Conservation (phyloP, 1,284 basidiomycete species). For the Somion occarium region DNA sequence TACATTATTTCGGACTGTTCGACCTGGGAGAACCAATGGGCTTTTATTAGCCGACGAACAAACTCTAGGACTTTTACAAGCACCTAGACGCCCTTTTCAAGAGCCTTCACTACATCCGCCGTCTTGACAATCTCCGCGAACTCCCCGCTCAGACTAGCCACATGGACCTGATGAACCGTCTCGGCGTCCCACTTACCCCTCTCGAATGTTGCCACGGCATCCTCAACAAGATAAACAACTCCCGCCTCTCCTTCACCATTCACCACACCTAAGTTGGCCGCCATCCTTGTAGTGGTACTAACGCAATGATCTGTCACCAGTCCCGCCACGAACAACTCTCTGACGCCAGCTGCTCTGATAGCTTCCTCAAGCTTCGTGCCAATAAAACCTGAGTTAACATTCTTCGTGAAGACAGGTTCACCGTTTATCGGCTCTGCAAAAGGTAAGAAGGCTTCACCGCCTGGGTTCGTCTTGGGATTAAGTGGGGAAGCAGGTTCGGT, state of each 20-base stretch:
- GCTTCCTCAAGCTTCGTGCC: constrained; percentile 18
- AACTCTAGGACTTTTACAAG: too few relatives aligned
- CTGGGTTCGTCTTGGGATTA: constrained; percentile 6
- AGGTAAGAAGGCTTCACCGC: constrained; percentile 9
- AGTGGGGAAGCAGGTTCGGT: constrained; percentile 4
- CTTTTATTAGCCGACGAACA: too few relatives aligned
- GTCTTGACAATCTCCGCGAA: constrained; percentile 18
- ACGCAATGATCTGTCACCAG: constrained; percentile 24
- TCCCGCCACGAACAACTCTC: constrained; percentile 20
- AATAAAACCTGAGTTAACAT: constrained; percentile 13
- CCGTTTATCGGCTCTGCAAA: constrained; percentile 7
- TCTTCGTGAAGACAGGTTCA: constrained; percentile 11
- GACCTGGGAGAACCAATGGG: too few relatives aligned
- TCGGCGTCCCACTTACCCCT: constrained; percentile 19
- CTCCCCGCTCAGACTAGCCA: constrained; percentile 22
- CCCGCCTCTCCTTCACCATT: not conserved
- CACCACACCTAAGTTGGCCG: constrained; percentile 19
- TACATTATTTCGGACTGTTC: too few relatives aligned
- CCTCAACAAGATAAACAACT: constrained; percentile 17
- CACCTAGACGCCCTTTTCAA: not conserved
- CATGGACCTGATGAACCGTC: constrained; percentile 21
- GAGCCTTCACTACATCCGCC: not conserved
- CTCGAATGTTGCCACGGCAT: constrained; percentile 20
- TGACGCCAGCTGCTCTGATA: constrained; percentile 15
- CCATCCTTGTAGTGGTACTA: constrained; percentile 24